Evolutionary conservation across 2,329 filamentous ascomycete genomes (phyloP).

Genomic region (Curvularia verruculosa): DNA sequence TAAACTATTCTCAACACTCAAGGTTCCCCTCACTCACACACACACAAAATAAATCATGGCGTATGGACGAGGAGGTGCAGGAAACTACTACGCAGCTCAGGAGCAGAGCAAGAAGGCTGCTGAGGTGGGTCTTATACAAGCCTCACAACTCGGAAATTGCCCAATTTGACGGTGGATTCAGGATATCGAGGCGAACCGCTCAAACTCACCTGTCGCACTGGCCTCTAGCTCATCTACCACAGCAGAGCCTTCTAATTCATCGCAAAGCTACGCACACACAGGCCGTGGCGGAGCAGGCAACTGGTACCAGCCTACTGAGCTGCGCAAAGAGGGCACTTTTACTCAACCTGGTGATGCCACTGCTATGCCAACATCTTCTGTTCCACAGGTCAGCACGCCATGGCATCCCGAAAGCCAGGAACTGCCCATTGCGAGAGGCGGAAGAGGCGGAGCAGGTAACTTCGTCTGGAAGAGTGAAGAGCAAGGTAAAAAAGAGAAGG

Average conservation of each 20-base stretch:
- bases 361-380: slow-evolving; percentile 32
- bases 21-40: not conserved
- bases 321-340: slow-evolving; percentile 50
- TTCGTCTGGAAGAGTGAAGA: slow-evolving; percentile 51
- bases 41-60: slow-evolving; percentile 33
- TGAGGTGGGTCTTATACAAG: slow-evolving; percentile 31
- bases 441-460: slow-evolving; percentile 57
- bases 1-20: not conserved
- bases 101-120: slow-evolving; percentile 39
- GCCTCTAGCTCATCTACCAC: slow-evolving; percentile 17
- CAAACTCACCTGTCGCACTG: slow-evolving; percentile 20
- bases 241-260: slow-evolving; percentile 22
- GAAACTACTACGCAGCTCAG: slow-evolving; percentile 51
- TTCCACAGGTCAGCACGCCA: slow-evolving; percentile 39
- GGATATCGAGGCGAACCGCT: slow-evolving; percentile 51
- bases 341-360: slow-evolving; percentile 37
- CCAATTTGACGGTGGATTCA: slow-evolving; percentile 17
- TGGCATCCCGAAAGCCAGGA: slow-evolving; percentile 45
- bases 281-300: slow-evolving; percentile 57
- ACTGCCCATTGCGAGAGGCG: slow-evolving; percentile 45
- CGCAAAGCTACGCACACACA: slow-evolving; percentile 52
- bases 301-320: slow-evolving; percentile 52
- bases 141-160: not conserved
- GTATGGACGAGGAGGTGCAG: slow-evolving; percentile 54
- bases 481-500: slow-evolving; percentile 33